Evolutionary conservation across 208 protist species (phyloP), one percentile per base, ranked within the genome.

Genomic region (Trichomonas tenax): DNA sequence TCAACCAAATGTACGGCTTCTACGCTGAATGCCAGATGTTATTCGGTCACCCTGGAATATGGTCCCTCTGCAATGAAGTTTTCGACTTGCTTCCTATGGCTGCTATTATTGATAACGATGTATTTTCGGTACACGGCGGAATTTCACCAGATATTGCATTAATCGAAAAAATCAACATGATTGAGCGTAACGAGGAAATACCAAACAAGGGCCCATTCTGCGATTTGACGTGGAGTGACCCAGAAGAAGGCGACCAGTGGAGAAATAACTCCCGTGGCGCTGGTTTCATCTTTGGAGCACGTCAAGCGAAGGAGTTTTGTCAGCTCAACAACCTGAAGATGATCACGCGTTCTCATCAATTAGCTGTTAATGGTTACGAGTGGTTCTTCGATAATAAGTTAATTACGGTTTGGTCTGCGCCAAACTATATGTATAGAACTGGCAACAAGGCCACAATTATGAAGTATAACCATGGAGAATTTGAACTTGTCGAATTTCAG

Each of bases 361-460:
- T 98, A 11, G 98, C 98, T 31, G 98, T 99, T 98, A 98, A 99
- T 96, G 98, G 98, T 34, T 98, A 98, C 96, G 98, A 98, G 97
- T 98, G 98, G 97, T 98, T 98, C 97, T 98, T 98, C 48, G 96
- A 98, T 44, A 44, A 97, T 96, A 58, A 96, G 40, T 96, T 99
- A 1, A 98, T 98, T n/a, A 99, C 98, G 4, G 98, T 99, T 34
- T 99, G 98, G 98, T 98, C 98, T 0, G 98, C 98, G 14, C 98
- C 98, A 48, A 99, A 99, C 97, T 96, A 96, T 38, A 82, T 63
- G 49, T 96, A 96, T 97, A 97, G 98, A 82, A 99, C 98, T 97
- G 99, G 99, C 51, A 99, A 99, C 97, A 98, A 99, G 8, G 99
- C 99, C 0, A 98, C 98, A 0, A 99, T 99, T 90, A 97, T 99